Conservation (phyloP, 1,284 basidiomycete genomes). For the Irpex lacteus region DNA sequence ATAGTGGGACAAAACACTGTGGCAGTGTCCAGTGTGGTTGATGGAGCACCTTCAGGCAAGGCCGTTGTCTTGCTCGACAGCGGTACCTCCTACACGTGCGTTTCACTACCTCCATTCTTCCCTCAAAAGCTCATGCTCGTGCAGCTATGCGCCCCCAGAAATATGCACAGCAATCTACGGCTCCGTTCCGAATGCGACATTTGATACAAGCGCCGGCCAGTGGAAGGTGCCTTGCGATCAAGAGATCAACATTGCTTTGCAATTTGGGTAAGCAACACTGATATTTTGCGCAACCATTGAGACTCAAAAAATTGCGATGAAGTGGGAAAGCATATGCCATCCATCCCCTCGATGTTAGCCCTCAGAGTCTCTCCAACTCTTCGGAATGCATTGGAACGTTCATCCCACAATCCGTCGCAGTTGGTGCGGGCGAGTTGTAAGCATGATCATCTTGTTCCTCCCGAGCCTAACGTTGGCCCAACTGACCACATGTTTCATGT, state of each 20-base stretch:
- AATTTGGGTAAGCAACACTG: slow-evolving; percentile 55
- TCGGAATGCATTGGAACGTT: slow-evolving; percentile 69
- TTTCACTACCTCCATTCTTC: slow-evolving; percentile 13
- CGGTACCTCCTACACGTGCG: slow-evolving; percentile 76
- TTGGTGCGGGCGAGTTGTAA: slow-evolving; percentile 61
- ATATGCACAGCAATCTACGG: slow-evolving; percentile 68
- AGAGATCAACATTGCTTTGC: slow-evolving; percentile 74
- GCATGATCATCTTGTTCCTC: slow-evolving; percentile 24
- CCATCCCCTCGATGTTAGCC: slow-evolving; percentile 71
- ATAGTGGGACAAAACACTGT: slow-evolving; percentile 49
- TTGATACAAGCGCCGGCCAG: slow-evolving; percentile 45
- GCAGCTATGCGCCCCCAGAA: slow-evolving; percentile 61
- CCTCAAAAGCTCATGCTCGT: slow-evolving; percentile 2
- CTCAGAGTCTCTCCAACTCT: slow-evolving; percentile 40
- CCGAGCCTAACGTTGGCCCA: not conserved
- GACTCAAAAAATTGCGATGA: slow-evolving; percentile 1
- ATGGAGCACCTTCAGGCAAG: slow-evolving; percentile 57
- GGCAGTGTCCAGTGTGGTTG: slow-evolving; percentile 52
- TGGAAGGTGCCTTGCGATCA: slow-evolving; percentile 70
- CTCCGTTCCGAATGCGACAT: slow-evolving; percentile 54
- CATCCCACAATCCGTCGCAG: slow-evolving; percentile 55
- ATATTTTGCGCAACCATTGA: not conserved
- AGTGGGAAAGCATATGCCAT: slow-evolving; percentile 69
- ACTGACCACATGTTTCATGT: slow-evolving; percentile 3
- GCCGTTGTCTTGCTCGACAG: slow-evolving; percentile 74